Percentiles rank a stretch among this genome's conserved stretches.
phyloP scores from a whole-genome alignment of 2,329 filamentous ascomycete genomes.

The Phyllosticta ampelicida region DNA sequence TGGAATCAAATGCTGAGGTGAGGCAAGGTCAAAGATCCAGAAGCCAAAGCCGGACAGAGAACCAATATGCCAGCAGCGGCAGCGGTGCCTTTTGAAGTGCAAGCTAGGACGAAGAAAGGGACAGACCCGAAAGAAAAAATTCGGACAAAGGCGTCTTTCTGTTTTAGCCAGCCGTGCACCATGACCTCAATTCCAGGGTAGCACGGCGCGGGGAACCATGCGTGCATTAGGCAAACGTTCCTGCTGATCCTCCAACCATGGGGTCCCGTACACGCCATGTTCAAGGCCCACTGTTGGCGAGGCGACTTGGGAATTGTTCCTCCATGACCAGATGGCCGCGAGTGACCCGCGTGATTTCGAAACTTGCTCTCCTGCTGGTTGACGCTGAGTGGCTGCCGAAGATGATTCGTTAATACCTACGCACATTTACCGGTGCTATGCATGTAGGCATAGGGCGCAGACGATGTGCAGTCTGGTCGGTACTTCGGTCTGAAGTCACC shows the following conservation, averaged over 20 bases:
- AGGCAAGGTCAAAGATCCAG: neutral
- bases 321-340: neutral
- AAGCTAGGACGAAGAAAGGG: neutral
- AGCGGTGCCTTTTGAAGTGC: neutral
- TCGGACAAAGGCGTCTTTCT: neutral
- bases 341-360: neutral
- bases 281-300: neutral
- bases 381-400: neutral
- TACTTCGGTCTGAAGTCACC: neutral
- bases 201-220: neutral
- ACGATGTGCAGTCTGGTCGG: neutral
- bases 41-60: neutral
- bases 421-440: neutral
- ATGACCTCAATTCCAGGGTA: slow-evolving; percentile 6
- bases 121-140: neutral
- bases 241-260: slow-evolving; percentile 7
- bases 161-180: neutral
- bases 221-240: slow-evolving; percentile 4
- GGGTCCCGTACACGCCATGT: neutral
- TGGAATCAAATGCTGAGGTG: neutral
- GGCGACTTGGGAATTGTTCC: neutral
- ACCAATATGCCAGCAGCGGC: neutral
- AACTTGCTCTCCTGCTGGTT: neutral
- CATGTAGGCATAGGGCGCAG: neutral
- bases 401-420: neutral